Percentiles rank a stretch among this genome's conserved stretches.
These are phyloP conservation scores for Nakaseomyces kungkrabaensis DNA, from an alignment of 1,139 yeast species.

Conservation along the genomic window DNA sequence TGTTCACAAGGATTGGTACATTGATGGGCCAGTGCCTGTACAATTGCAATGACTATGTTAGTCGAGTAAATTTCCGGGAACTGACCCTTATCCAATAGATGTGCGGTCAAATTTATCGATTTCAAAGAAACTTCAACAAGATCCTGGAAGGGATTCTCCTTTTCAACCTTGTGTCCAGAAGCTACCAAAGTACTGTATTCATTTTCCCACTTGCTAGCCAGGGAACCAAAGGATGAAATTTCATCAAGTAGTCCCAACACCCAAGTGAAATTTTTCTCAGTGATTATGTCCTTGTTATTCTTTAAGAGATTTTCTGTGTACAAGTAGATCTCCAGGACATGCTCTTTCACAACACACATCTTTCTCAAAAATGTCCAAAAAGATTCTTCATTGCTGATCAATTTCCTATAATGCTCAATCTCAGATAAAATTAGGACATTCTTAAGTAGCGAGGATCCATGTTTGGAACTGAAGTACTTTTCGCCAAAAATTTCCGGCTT, in stretches of 20 bases:
- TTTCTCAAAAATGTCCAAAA: conserved; percentile 58
- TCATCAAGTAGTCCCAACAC: conserved; percentile 68
- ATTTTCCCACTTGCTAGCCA: conserved; percentile 70
- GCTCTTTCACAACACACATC: conserved; percentile 47
- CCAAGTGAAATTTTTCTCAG: conserved; percentile 47
- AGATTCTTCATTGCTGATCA: conserved; percentile 36
- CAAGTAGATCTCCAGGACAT: conserved; percentile 40
- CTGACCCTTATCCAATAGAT: conserved; percentile 29
- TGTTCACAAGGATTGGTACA: conserved; percentile 83
- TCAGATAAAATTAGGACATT: conserved; percentile 47
- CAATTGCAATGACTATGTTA: conserved; percentile 31
- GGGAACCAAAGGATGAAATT: conserved; percentile 71
- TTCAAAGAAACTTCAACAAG: conserved; percentile 49
- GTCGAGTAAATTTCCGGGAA: not conserved
- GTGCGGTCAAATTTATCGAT: conserved; percentile 53
- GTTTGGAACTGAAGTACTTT: conserved; percentile 25
- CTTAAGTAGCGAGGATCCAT: conserved; percentile 43
- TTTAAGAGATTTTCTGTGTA: conserved; percentile 41
- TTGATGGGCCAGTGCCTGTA: conserved; percentile 79
- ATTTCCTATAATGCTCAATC: conserved; percentile 40
- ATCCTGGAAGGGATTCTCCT: conserved; percentile 42
- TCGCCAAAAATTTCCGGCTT: conserved; percentile 21
- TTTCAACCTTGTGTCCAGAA: conserved; percentile 35
- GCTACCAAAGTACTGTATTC: conserved; percentile 39
- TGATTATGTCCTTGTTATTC: conserved; percentile 34